Evolutionary conservation across 768 basidiomycete species (phyloP), one percentile per base, ranked within the genome.

Genomic region (Peribolospora baueri): DNA sequence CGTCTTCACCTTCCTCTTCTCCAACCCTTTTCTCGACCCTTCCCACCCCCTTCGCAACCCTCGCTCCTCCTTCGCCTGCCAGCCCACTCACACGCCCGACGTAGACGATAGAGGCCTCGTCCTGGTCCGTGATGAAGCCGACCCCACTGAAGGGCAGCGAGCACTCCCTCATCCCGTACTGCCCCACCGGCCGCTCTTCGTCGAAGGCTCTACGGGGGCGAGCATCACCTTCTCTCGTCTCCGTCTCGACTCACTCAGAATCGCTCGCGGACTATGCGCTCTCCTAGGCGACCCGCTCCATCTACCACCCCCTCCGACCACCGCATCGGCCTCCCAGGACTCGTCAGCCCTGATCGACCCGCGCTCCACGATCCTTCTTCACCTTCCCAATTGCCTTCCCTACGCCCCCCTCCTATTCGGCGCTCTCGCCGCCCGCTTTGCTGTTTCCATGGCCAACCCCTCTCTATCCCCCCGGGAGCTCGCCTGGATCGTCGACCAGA

Each of bases 381-480:
- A 63, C 52, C 57, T 63, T 1, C 63, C 64, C 14, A 65, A 65
- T 55, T 63, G 60, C 51, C 51, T 62, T 3, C 57, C 58, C 8
- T 63, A 61, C 49, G 53, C 56, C 4, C 56, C 60, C 5, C 56
- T 65, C 46, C 58, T 59, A 2, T 62, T 59, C 52, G 64, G 61
- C 36, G 59, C 56, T 4, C 58, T 60, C 46, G 61, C 60, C 6
- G 62, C 61, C 1, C 56, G 58, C 9, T 48, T 57, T 0, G 59
- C 57, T 5, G 56, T 57, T 36, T 13, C 63, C 3, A 59, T 59
- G 40, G 61, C 61, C 14, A 65, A 64, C 54, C 63, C 65, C 2
- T 58, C 59, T 39, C 58, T 64, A 6, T 62, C 64, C 38, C 57
- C 61, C 3, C 13, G 54, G 5, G 65, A 65, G 45, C 42, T 65